Percentiles rank a stretch among this genome's conserved stretches.
Conservation (phyloP, 2,329 filamentous ascomycete genomes). For the Rutstroemia sp. region DNA sequence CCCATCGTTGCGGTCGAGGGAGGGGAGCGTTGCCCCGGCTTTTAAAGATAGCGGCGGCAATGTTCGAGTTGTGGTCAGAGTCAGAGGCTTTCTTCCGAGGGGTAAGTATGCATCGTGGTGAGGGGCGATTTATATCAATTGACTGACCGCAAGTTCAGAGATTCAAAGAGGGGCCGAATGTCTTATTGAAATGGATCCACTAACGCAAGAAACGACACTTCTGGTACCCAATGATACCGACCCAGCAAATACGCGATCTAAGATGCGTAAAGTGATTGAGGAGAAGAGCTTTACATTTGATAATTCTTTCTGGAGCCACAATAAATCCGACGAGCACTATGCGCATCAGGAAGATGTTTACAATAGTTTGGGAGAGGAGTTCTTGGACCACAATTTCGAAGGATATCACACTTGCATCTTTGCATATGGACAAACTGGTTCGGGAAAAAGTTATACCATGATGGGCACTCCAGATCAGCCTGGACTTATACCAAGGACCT, state of each 20-base stretch:
- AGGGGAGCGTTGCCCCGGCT: slow-evolving; percentile 53
- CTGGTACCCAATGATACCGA: slow-evolving; percentile 56
- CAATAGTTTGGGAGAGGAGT: slow-evolving; percentile 88
- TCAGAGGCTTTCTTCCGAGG: slow-evolving; percentile 70
- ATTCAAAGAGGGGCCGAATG: slow-evolving; percentile 73
- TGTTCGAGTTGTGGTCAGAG: slow-evolving; percentile 74
- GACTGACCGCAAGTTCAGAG: slow-evolving; percentile 47
- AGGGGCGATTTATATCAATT: not conserved
- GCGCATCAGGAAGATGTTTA: slow-evolving; percentile 91
- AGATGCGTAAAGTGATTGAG: slow-evolving; percentile 68
- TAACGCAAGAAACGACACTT: slow-evolving; percentile 77
- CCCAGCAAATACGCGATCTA: slow-evolving; percentile 47
- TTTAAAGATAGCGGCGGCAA: slow-evolving; percentile 58
- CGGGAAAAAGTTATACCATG: slow-evolving; percentile 96
- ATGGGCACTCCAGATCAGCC: slow-evolving; percentile 85
- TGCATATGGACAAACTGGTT: slow-evolving; percentile 95
- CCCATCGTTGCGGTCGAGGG: slow-evolving; percentile 67
- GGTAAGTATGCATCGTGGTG: slow-evolving; percentile 41
- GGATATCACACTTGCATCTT: slow-evolving; percentile 99
- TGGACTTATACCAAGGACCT: slow-evolving; percentile 89
- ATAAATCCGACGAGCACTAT: slow-evolving; percentile 73
- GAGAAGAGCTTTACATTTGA: slow-evolving; percentile 94
- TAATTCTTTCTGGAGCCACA: slow-evolving; percentile 96
- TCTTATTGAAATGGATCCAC: slow-evolving; percentile 84
- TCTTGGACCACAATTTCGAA: slow-evolving; percentile 98